These are phyloP conservation scores for Podila clonocystis DNA, from an alignment of 192 early-diverging fungal species.

Conservation along the genomic window DNA sequence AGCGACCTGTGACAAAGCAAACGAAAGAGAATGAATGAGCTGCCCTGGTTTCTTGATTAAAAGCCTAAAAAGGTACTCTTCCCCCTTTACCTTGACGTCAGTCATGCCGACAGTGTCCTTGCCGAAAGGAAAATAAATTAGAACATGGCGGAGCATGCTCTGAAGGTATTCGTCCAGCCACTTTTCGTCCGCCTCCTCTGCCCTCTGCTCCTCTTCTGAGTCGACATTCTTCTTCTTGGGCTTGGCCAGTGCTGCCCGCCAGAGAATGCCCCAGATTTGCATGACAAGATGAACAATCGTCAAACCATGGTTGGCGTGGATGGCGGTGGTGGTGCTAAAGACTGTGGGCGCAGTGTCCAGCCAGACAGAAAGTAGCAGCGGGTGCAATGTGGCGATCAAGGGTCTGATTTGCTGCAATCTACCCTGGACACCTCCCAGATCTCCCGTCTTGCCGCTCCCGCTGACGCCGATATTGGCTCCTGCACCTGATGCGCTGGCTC, in stretches of 20 bases:
- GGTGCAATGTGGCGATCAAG: constrained; percentile 62
- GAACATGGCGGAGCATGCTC: constrained; percentile 72
- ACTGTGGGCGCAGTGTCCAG: constrained; percentile 76
- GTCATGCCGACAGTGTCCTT: constrained; percentile 54
- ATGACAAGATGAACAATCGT: constrained; percentile 70
- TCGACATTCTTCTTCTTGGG: constrained; percentile 22
- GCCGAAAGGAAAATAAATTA: constrained; percentile 84
- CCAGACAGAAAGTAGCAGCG: constrained; percentile 81
- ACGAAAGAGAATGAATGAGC: constrained; percentile 1
- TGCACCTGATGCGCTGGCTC: constrained; percentile 19
- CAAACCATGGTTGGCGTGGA: constrained; percentile 64
- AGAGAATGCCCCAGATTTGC: constrained; percentile 75
- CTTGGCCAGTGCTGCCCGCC: constrained; percentile 61
- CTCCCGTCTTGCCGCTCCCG: constrained; percentile 12
- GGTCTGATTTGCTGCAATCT: constrained; percentile 37
- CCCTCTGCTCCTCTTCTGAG: constrained; percentile 34
- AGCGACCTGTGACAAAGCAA: constrained; percentile 55
- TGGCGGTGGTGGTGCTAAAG: constrained; percentile 61
- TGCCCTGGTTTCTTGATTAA: too few species aligned
- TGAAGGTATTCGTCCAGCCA: constrained; percentile 65
- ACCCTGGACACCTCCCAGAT: constrained; percentile 38
- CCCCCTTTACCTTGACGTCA: constrained; percentile 59
- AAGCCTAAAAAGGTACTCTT: too few species aligned
- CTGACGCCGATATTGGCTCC: constrained; percentile 17
- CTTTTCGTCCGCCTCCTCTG: constrained; percentile 17